Evolutionary conservation across 78 protist genomes (phyloP).

Genomic region (Planoprotostelium fungivorum): DNA sequence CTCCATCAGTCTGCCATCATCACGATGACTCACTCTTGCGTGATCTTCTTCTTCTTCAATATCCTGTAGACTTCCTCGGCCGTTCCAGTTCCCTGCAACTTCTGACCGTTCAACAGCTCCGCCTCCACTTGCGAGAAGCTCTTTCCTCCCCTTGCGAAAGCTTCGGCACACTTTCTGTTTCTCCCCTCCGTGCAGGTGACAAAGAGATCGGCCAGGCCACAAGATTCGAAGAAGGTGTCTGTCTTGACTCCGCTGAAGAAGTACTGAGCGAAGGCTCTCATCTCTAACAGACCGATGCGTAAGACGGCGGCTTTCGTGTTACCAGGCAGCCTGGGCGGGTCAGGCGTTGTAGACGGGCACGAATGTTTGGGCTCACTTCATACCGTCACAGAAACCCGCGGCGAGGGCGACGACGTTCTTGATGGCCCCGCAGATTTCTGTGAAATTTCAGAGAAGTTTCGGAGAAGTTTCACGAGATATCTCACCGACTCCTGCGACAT

Average conservation of each 20-base stretch:
- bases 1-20: background rate
- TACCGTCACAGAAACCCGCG: constrained; percentile 74
- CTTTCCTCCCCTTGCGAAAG: constrained; percentile 24
- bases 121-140: constrained; percentile 44
- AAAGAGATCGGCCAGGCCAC: constrained; percentile 77
- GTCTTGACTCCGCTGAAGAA: constrained; percentile 8
- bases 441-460: too few species aligned
- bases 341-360: background rate
- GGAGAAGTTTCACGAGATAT: too few species aligned
- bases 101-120: constrained; percentile 68
- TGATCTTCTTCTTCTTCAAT: constrained; percentile 14
- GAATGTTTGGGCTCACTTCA: background rate
- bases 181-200: constrained; percentile 76
- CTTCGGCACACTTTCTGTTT: constrained; percentile 54
- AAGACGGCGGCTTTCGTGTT: constrained; percentile 79
- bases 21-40: background rate
- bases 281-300: constrained; percentile 68
- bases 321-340: constrained; percentile 22
- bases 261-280: constrained; percentile 21
- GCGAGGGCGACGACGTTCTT: constrained; percentile 79
- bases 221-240: constrained; percentile 55
- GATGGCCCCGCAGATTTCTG: constrained; percentile 73
- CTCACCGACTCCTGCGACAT: constrained; percentile 37
- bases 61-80: constrained; percentile 45
- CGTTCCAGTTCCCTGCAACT: constrained; percentile 69